Percentiles rank a stretch among this genome's conserved stretches.
These are phyloP conservation scores for Telopea speciosissima DNA, from an alignment of 177 flowering plant species.

Conservation along the genomic window DNA sequence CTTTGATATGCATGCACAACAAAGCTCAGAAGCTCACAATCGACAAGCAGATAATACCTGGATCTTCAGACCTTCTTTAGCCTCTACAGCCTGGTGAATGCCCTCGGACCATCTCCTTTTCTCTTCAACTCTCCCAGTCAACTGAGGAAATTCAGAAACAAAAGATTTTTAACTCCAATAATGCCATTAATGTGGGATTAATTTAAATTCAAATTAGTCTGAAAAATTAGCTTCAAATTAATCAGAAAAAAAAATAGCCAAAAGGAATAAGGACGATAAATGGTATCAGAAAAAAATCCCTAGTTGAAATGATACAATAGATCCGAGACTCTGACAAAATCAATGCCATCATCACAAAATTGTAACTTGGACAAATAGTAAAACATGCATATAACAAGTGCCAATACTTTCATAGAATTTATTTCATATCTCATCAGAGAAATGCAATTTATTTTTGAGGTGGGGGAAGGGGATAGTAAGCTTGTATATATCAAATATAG, in stretches of 20 bases:
- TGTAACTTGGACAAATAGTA: neutral
- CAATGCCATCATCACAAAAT: neutral
- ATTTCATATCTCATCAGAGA: too few species aligned
- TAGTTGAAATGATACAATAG: neutral
- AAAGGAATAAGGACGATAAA: neutral
- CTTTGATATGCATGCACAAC: neutral
- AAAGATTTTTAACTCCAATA: too few species aligned
- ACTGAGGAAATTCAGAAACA: conserved; percentile 28
- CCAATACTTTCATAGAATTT: neutral
- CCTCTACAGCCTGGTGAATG: conserved; percentile 99
- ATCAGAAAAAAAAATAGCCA: neutral
- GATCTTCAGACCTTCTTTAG: conserved; percentile 90
- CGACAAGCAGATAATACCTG: conserved; percentile 46
- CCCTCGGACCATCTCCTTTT: conserved; percentile 98
- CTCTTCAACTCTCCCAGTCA: conserved; percentile 98
- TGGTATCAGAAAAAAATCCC: too few species aligned
- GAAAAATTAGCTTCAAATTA: neutral
- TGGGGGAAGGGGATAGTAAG: neutral
- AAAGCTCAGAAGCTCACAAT: conserved; percentile 6
- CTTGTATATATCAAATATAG: neutral
- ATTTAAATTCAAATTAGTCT: too few species aligned
- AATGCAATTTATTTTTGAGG: too few species aligned
- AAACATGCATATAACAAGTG: neutral
- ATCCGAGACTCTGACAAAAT: too few species aligned
- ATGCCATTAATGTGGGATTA: neutral